Base-by-base conservation (phyloP, 2,329 filamentous ascomycete genomes). In the Westerdykella sp. region DNA sequence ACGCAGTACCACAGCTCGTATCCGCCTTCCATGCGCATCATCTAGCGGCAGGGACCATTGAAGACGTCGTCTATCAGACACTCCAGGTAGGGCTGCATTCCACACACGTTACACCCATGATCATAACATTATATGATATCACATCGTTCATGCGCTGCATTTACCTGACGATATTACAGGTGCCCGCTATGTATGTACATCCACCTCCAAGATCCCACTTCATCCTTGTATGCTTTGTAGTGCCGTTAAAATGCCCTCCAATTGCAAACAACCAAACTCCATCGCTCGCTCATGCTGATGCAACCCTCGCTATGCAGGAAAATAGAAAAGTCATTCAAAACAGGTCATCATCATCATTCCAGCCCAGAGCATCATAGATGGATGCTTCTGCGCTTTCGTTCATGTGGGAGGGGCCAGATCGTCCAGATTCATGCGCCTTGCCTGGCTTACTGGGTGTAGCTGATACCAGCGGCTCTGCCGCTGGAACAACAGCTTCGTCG, bases 361-460 rank as follows among this genome's bases (percentile, higher is more conserved):
- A 74, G 21, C 71, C 71, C 41, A 74, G 48, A 10, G 61, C 62
- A 40, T 68, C 67, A 45, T 72, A 73, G 38, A 73, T 69, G 16
- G 53, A 58, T 13, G 47, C 35, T 41, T 58, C 62, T 23, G 40
- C 43, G 21, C 46, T 46, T 3, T 44, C 40, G 13, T 44, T 25
- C 14, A 21, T 23, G 16, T 35, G 6, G 16, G 32, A 14, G 7
- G 32, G 12, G 16, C 18, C 22, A 18, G 18, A 32, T 6, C 18
- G 25, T 28, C 11, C 25, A 12, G 25, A 10, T 28, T 28, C 25
- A 12, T 5, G 4, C 4, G 11, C 3, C 25, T 28, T 28, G 32
- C 32, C 32, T 28, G 38, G 28, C 23, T 44, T 46, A 25, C 34
- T 18, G 9, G 40, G 46, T 9, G 46, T 49, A 4, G 46, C 25